Evolutionary conservation across 2,329 filamentous ascomycete species (phyloP).

Genomic region (Calonectria honghensis): DNA sequence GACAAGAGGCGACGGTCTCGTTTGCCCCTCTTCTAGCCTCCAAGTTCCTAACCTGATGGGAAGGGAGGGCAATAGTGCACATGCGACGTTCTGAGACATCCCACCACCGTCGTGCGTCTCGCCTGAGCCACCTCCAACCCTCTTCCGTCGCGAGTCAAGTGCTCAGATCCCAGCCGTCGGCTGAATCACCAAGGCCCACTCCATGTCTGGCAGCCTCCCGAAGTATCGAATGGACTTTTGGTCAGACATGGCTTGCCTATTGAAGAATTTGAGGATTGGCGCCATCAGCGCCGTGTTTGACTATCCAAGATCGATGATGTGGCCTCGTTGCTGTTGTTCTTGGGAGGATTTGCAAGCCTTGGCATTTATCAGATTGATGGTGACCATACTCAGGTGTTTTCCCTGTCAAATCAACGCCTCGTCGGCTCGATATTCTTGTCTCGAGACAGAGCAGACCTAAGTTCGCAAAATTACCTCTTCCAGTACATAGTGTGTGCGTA

Average conservation of each 20-base stretch:
- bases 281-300: background rate
- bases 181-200: constrained; percentile 23
- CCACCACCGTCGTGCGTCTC: constrained; percentile 44
- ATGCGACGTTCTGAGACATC: constrained; percentile 49
- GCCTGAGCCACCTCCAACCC: constrained; percentile 28
- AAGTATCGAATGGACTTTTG: constrained; percentile 25
- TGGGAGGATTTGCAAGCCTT: background rate
- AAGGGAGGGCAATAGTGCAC: constrained; percentile 33
- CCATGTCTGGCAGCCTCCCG: constrained; percentile 33
- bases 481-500: background rate
- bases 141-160: constrained; percentile 10
- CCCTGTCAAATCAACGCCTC: background rate
- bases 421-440: background rate
- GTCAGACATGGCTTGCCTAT: constrained; percentile 17
- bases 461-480: background rate
- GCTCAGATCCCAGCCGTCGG: constrained; percentile 21
- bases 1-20: constrained; percentile 23
- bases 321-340: background rate
- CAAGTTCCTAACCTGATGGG: constrained; percentile 22
- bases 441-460: background rate
- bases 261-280: constrained; percentile 5
- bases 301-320: background rate
- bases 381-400: background rate
- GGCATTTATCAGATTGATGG: background rate
- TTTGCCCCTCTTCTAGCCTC: constrained; percentile 32